Evolutionary conservation across 495 filamentous ascomycete genomes (phyloP), one percentile per base, ranked within the genome.

Genomic region (Penicillium ochrochloron): DNA sequence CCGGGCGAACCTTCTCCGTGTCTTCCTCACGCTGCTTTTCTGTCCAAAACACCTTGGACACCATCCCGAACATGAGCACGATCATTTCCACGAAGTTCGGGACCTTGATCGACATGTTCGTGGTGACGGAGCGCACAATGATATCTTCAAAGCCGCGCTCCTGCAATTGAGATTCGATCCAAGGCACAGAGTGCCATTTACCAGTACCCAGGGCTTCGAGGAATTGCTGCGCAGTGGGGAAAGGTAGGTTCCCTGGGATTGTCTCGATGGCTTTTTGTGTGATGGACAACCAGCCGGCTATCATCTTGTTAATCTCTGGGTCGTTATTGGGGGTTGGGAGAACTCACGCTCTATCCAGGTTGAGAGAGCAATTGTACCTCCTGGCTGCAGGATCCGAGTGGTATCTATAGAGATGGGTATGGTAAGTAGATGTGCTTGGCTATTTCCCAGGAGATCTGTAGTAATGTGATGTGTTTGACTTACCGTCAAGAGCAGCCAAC

Each of bases 331-430:
- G n/a, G 14, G 19, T 23, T 8, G 1, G 25, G n/a, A n/a, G 23
- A 4, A 71, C 75, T 69, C 61, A 78, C 76, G 64, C 15, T 68
- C 51, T n/a, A 75, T 69, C 75, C 76, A 81, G 17, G 75, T 76
- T 5, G 75, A 69, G 55, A 76, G 69, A 12, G 72, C 76, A 52
- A 76, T 68, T 0, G 55, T 76, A 8, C 79, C 79, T 10, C 72
- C 74, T 0, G 75, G 78, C 44, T 76, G 67, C 34, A 81, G 67
- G 46, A 79, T 77, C 19, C 78, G 64, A 50, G 63, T 63, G 19
- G 70, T 69, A 65, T 81, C 79, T 81, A 62, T 25, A 39, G 35
- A 10, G 9, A 25, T 23, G 12, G 0, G 0, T 10, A 54, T 15
- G 1, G 33, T 62, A 33, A 66, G 58, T 23, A 10, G 48, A 21